Evolutionary conservation across 75 land plant genomes (phyloP), one percentile per base, ranked within the genome.

Genomic region (Cunninghamia lanceolata): DNA sequence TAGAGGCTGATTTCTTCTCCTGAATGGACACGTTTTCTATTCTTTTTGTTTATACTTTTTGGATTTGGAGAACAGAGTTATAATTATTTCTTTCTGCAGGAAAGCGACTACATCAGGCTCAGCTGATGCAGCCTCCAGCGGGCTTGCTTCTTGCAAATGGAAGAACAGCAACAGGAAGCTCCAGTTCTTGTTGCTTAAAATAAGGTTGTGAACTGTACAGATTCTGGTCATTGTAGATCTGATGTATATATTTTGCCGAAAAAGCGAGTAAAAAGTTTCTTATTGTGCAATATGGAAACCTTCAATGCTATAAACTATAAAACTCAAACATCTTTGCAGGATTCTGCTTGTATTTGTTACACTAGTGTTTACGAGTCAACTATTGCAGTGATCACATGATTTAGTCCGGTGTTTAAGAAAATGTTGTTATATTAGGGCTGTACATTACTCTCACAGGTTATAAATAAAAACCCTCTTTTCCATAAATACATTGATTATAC

Each of bases 121-220:
- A 38, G 78, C 78, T 35, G 3, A 38, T 35, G 40, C 16, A 38
- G 40, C 39, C 78, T 75, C 5, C 36, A n/a, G 38, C 40, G 11
- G 78, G 78, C 42, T 75, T 75, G 78, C 78, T 75, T 75, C 78
- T 75, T 36, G 78, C 40, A 38, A 75, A 75, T 75, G 39, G 78
- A 38, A 35, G 40, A 35, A 17, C 4, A 75, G 78, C 36, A 17
- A 30, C 40, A 36, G 21, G 35, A 75, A 75, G 40, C 16, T 75
- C 39, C 7, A 75, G 36, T 75, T 75, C 78, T 3, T 75, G 78
- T 35, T 75, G 78, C 78, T 75, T 75, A 75, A 75, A 30, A 35
- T 75, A 75, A 38, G 42, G 42, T 35, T 75, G 40, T 75, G 36
- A 73, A 75, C 42, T 16, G 3, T 75, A 75, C 78, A 75, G 42